A percentile compares a stretch with the other conserved stretches of the same genome.
phyloP scores from a whole-genome alignment of 345 rosid species.

The Psidium guajava region DNA sequence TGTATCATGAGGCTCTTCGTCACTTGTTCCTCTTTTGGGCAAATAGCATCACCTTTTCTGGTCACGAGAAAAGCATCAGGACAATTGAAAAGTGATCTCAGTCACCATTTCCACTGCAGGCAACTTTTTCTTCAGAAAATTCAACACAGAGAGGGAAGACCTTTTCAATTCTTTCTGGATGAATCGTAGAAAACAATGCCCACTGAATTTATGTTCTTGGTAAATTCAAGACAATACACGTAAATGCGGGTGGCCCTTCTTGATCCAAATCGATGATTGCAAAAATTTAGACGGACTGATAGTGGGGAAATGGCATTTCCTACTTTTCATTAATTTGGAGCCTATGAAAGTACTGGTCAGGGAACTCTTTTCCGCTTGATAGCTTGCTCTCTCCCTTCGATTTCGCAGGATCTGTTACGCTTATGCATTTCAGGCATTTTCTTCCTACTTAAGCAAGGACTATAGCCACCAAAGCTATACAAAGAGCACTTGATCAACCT shows the following conservation, averaged over 20 bases:
- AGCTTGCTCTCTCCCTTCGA: neutral
- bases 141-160: neutral
- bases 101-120: neutral
- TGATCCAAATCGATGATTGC: neutral
- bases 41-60: neutral
- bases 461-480: neutral
- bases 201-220: neutral
- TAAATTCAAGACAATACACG: neutral
- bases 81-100: neutral
- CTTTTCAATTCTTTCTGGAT: neutral
- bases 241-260: neutral
- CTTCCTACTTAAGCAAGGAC: neutral
- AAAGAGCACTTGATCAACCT: neutral
- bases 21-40: neutral
- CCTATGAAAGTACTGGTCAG: neutral
- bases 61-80: neutral
- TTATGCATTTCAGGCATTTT: neutral
- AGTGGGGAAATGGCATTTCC: neutral
- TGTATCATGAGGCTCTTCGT: neutral
- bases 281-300: neutral
- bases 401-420: neutral
- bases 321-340: neutral
- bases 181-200: neutral
- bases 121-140: neutral
- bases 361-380: neutral